Percentiles rank a stretch among this genome's conserved stretches.
phyloP scores from a whole-genome alignment of 257 asterid genomes.

The Nicotiana obtusifolia region DNA sequence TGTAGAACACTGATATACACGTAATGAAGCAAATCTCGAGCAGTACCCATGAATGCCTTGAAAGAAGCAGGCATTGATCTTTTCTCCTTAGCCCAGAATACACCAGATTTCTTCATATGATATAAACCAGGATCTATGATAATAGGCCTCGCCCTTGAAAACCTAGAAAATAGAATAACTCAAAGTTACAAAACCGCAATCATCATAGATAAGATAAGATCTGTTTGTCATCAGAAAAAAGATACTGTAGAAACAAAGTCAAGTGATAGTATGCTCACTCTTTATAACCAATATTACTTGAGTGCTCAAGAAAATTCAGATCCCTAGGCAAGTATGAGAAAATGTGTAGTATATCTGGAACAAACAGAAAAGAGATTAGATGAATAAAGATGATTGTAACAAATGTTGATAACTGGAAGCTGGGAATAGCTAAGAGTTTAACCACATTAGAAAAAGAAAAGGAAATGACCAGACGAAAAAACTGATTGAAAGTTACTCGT shows the following conservation, averaged over 20 bases:
- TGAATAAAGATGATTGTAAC: constrained; percentile 1
- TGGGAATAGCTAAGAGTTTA: neutral
- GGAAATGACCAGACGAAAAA: neutral
- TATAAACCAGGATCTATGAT: constrained; percentile 87
- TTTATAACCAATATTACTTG: constrained; percentile 94
- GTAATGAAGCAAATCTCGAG: neutral
- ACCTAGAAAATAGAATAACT: constrained; percentile 33
- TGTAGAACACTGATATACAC: neutral
- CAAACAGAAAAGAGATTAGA: constrained; percentile 14
- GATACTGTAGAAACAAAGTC: neutral
- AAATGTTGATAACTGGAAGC: neutral
- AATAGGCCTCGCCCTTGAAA: constrained; percentile 77
- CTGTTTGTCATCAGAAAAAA: neutral
- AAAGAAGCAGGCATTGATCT: constrained; percentile 85
- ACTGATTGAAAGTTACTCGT: neutral
- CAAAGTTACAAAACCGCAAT: neutral
- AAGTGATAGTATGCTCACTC: constrained; percentile 55
- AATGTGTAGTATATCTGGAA: constrained; percentile 81
- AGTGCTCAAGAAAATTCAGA: constrained; percentile 90
- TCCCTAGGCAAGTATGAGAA: constrained; percentile 97
- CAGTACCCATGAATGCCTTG: constrained; percentile 74
- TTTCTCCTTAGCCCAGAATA: constrained; percentile 95
- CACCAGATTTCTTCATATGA: constrained; percentile 82
- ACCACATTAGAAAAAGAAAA: neutral
- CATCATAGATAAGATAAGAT: neutral